A percentile compares a stretch with the other conserved stretches of the same genome.
Evolutionary conservation across 2,329 filamentous ascomycete species (phyloP).

Genomic region (Bipolaris victoriae): DNA sequence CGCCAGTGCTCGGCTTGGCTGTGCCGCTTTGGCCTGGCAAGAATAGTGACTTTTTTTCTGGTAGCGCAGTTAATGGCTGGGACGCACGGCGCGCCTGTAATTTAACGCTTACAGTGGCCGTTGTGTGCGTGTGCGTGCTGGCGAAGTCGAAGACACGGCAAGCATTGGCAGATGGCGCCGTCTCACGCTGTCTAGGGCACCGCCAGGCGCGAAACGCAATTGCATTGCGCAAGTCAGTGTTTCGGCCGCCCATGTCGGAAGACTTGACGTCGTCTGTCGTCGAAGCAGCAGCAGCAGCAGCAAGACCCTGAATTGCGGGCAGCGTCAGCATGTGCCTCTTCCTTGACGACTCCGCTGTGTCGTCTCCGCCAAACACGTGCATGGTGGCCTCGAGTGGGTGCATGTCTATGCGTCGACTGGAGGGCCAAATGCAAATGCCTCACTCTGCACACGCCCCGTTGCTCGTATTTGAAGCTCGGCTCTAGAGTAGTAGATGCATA

Average conservation of each 20-base stretch:
- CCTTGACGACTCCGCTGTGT: too few species aligned
- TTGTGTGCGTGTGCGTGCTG: neutral
- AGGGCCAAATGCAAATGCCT: neutral
- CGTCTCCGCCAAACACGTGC: neutral
- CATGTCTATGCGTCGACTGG: neutral
- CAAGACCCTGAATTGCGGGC: conserved; percentile 13
- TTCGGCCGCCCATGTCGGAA: conserved; percentile 3
- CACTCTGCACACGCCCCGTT: neutral
- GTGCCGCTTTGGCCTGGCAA: conserved; percentile 2
- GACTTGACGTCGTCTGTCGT: neutral
- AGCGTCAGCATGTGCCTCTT: neutral
- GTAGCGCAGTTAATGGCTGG: neutral
- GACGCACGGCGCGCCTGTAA: neutral
- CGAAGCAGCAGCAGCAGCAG: neutral
- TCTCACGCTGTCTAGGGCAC: conserved; percentile 11
- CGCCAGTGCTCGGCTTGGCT: conserved; percentile 25
- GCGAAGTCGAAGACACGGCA: neutral
- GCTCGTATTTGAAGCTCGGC: neutral
- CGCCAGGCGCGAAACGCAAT: conserved; percentile 10
- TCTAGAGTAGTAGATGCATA: too few species aligned
- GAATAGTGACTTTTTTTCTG: neutral
- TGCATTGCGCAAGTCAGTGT: neutral
- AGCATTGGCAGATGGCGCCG: conserved; percentile 10
- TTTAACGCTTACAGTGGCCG: too few species aligned
- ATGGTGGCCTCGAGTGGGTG: neutral